Evolutionary conservation across 441 rosid genomes (phyloP), one percentile per base, ranked within the genome.

Genomic region (Jatropha podagrica): DNA sequence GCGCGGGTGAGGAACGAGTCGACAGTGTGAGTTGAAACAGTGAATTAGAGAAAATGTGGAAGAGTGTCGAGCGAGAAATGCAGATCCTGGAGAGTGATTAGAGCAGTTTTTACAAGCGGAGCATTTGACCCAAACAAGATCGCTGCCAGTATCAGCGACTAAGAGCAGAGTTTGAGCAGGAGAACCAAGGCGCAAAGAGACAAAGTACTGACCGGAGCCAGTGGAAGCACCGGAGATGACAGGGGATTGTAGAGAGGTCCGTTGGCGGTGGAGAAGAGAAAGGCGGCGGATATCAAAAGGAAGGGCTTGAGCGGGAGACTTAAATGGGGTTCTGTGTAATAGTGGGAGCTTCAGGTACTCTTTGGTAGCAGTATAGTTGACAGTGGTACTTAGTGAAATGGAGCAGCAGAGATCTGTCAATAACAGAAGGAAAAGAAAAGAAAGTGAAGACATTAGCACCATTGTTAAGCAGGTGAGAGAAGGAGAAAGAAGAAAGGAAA

Each of bases 131-230:
- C 98, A 92, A 51, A 90, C 79, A 60, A 94, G 97, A 78, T 92
- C 96, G 73, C 96, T 92, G 63, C 97, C 93, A 9, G 96, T 94
- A 55, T 94, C 96, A 1, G 90, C 94, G 49, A 92, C 91, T 61
- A 94, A 81, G 78, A 85, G 88, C 17, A 89, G 81, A 41, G 84
- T 72, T 56, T 94, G 98, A 11, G 95, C 94, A 3, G 97, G 98
- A 32, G 91, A 81, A 7, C 98, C 97, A 11, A 92, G 76, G 49
- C 85, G 90, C 73, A 94, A 84, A 77, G 88, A 75, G 72, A 90
- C 90, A 63, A 94, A 87, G 83, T 94, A 94, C 85, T 94, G 94
- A 10, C 98, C 96, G 72, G 93, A 79, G 65, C 97, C 97, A 72
- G 86, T 80, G 71, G 89, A 74, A 12, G 96, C 93, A 8, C 93